These are phyloP conservation scores for Scleroderma citrinum DNA, from an alignment of 768 basidiomycete genomes.

Conservation along the genomic window DNA sequence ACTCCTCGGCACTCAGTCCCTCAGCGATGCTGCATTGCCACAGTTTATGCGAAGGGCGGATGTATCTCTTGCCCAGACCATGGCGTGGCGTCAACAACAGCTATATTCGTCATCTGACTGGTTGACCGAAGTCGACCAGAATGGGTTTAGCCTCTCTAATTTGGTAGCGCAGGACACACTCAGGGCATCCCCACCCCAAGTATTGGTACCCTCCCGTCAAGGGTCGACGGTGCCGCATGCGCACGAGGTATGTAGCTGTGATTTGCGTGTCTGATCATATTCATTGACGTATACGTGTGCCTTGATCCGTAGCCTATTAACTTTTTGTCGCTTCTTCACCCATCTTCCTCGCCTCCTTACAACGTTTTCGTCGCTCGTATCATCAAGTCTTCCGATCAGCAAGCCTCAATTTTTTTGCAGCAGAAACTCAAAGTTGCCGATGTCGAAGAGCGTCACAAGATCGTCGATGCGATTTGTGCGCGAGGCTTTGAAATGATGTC, in stretches of 20 bases:
- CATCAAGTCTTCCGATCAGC: slow-evolving; percentile 86
- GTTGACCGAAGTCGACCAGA: slow-evolving; percentile 34
- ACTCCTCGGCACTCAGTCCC: slow-evolving; percentile 30
- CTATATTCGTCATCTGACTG: slow-evolving; percentile 34
- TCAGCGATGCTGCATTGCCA: slow-evolving; percentile 29
- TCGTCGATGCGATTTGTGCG: slow-evolving; percentile 81
- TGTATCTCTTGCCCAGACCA: slow-evolving; percentile 6
- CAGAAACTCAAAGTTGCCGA: slow-evolving; percentile 89
- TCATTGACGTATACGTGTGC: slow-evolving; percentile 12
- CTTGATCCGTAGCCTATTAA: slow-evolving; percentile 65
- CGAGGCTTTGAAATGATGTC: slow-evolving; percentile 93
- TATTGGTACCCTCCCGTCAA: slow-evolving; percentile 20
- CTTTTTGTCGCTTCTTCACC: slow-evolving; percentile 79
- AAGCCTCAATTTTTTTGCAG: slow-evolving; percentile 85
- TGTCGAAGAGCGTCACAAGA: slow-evolving; percentile 67
- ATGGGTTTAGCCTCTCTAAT: slow-evolving; percentile 17
- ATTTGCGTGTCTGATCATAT: slow-evolving; percentile 6
- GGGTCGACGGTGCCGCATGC: slow-evolving; percentile 23
- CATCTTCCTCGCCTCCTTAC: slow-evolving; percentile 81
- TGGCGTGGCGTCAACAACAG: slow-evolving; percentile 23
- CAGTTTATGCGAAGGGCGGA: slow-evolving; percentile 19
- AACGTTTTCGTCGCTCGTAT: slow-evolving; percentile 77
- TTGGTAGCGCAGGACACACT: slow-evolving; percentile 24
- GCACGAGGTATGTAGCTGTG: slow-evolving; percentile 45
- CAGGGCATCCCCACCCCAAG: slow-evolving; percentile 24